phyloP scores from a whole-genome alignment of 2,329 filamentous ascomycete species.

The Verticillium albo-atrum region DNA sequence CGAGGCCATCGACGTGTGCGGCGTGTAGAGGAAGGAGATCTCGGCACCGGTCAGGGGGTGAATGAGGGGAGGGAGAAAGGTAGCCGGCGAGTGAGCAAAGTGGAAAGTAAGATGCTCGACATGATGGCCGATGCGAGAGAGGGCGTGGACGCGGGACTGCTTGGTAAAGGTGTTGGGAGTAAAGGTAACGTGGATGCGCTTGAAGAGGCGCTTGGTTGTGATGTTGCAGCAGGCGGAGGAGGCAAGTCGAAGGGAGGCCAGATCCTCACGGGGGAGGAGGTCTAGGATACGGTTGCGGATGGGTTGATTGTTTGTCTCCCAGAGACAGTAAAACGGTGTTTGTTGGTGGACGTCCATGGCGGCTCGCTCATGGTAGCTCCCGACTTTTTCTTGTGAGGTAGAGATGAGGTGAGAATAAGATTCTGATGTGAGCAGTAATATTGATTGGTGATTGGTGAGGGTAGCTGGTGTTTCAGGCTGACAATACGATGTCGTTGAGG shows the following conservation, averaged over 20 bases:
- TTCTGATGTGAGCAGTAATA: no score
- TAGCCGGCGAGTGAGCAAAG: slow-evolving; percentile 71
- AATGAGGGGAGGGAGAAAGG: slow-evolving; percentile 79
- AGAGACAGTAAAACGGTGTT: slow-evolving; percentile 49
- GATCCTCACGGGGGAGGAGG: slow-evolving; percentile 43
- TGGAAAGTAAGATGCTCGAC: slow-evolving; percentile 74
- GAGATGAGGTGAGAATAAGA: no score
- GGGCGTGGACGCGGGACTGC: slow-evolving; percentile 65
- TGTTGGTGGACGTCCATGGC: slow-evolving; percentile 46
- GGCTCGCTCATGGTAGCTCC: slow-evolving; percentile 41
- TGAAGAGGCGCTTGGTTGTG: slow-evolving; percentile 65
- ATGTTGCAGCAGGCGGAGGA: slow-evolving; percentile 68
- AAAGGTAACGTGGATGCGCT: slow-evolving; percentile 66
- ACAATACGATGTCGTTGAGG: neutral
- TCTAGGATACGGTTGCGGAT: slow-evolving; percentile 48
- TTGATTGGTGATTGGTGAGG: neutral
- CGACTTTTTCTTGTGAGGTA: no score
- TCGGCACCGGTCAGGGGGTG: slow-evolving; percentile 74
- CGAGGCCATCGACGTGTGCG: slow-evolving; percentile 62
- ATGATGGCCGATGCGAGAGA: slow-evolving; percentile 73
- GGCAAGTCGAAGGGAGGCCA: slow-evolving; percentile 59
- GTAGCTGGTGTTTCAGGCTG: no score
- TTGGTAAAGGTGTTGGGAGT: slow-evolving; percentile 72
- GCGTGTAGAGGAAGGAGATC: slow-evolving; percentile 76
- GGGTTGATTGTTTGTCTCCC: slow-evolving; percentile 38